Evolutionary conservation across 345 rosid species (phyloP).

Genomic region (Pistacia atlantica): DNA sequence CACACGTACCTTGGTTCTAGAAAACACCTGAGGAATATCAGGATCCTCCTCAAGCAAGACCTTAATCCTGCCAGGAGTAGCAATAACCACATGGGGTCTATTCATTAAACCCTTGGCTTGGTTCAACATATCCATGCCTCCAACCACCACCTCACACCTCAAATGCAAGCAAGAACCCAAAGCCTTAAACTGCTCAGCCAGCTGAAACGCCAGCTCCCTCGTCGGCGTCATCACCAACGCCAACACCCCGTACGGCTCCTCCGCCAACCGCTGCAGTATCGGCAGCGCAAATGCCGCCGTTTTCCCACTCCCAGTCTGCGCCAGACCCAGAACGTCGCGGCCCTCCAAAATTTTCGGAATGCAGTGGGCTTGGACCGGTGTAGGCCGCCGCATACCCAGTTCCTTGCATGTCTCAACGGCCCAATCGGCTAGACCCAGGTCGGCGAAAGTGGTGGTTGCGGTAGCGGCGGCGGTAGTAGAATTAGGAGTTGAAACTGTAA

Average conservation of each 20-base stretch:
- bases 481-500: constrained; percentile 28
- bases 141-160: constrained; percentile 82
- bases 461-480: neutral
- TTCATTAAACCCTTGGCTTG: constrained; percentile 64
- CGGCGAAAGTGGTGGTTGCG: constrained; percentile 40
- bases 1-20: constrained; percentile 23
- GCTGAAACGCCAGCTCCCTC: constrained; percentile 86
- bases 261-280: constrained; percentile 74
- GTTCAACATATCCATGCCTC: constrained; percentile 87
- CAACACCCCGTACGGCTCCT: constrained; percentile 81
- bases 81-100: constrained; percentile 84
- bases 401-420: constrained; percentile 61
- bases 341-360: constrained; percentile 74
- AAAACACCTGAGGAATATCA: constrained; percentile 75
- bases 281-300: constrained; percentile 97
- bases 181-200: constrained; percentile 90
- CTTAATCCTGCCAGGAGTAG: constrained; percentile 92
- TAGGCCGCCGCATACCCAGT: constrained; percentile 73
- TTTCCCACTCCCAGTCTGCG: constrained; percentile 94
- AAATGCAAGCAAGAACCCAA: constrained; percentile 86
- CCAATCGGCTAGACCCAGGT: constrained; percentile 81
- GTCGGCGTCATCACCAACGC: constrained; percentile 92
- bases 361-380: constrained; percentile 87
- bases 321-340: constrained; percentile 80
- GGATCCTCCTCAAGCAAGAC: constrained; percentile 79